Evolutionary conservation across 2,329 filamentous ascomycete species (phyloP).

Genomic region (Cercospora citrullina): DNA sequence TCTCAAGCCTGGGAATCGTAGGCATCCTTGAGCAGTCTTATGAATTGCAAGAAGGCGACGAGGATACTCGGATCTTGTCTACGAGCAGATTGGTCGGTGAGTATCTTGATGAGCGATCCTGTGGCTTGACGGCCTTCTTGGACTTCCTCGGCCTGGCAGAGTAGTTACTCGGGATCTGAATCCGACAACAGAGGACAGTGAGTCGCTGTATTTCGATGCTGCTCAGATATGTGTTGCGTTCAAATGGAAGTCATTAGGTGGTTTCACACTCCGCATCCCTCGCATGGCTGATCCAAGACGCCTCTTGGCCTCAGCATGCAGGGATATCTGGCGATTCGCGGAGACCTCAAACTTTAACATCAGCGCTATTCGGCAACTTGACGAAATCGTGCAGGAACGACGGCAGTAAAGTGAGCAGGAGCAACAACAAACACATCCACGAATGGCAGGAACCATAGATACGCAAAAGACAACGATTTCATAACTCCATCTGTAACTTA

Average conservation of each 20-base stretch:
- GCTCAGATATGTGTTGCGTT: not conserved
- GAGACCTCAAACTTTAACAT: not conserved
- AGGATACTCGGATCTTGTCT: not conserved
- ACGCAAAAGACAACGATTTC: not conserved
- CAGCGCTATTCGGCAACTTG: not conserved
- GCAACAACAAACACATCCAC: not conserved
- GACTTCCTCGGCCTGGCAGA: not conserved
- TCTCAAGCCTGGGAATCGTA: conserved; percentile 19
- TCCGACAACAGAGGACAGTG: not conserved
- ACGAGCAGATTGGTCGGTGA: not conserved
- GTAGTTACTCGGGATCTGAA: not conserved
- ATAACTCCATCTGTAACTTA: not conserved
- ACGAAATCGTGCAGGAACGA: not conserved
- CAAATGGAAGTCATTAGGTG: not conserved
- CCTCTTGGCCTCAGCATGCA: not conserved
- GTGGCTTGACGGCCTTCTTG: not conserved
- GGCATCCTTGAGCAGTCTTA: conserved; percentile 11
- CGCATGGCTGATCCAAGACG: not conserved
- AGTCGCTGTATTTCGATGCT: not conserved
- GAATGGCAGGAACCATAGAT: not conserved
- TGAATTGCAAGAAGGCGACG: not conserved
- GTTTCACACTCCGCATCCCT: not conserved
- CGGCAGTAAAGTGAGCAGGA: not conserved
- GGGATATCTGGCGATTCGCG: not conserved
- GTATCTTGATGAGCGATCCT: not conserved